These are phyloP conservation scores for Ophiostoma australiae DNA, from an alignment of 2,329 filamentous ascomycete species.

Conservation along the genomic window DNA sequence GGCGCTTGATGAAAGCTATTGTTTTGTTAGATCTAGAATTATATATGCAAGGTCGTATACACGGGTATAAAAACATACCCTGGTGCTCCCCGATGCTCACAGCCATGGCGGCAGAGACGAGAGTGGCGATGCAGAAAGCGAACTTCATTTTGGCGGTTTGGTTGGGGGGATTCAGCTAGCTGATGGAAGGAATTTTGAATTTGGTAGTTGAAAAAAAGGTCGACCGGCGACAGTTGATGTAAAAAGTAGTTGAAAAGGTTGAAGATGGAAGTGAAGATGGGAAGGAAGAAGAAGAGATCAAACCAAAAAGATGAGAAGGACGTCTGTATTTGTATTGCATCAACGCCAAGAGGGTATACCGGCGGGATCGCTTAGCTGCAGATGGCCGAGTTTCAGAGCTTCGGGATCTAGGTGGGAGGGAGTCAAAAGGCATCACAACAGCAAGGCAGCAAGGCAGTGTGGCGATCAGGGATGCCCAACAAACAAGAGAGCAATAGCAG, in stretches of 20 bases:
- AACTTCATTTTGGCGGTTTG: slow-evolving; percentile 49
- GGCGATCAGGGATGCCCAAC: background rate
- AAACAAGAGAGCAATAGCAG: background rate
- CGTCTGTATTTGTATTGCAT: background rate
- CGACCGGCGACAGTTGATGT: slow-evolving; percentile 45
- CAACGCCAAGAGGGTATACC: background rate
- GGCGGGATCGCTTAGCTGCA: background rate
- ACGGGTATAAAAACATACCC: slow-evolving; percentile 26
- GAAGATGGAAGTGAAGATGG: slow-evolving; percentile 5
- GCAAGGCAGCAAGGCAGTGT: background rate
- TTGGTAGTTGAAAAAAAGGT: slow-evolving; percentile 34
- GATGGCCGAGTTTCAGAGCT: background rate
- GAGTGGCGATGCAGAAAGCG: slow-evolving; percentile 44
- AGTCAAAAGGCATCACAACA: background rate
- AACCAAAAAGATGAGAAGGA: background rate
- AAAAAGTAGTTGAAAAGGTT: slow-evolving; percentile 18
- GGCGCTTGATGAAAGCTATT: slow-evolving; percentile 22
- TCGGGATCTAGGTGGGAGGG: background rate
- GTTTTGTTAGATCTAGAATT: background rate
- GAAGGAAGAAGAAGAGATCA: background rate
- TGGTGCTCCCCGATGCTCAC: slow-evolving; percentile 28
- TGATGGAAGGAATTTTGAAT: slow-evolving; percentile 11
- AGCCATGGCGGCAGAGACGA: slow-evolving; percentile 45
- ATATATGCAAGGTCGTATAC: too few species aligned
- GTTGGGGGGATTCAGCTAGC: slow-evolving; percentile 3